Percentiles rank a stretch among this genome's conserved stretches.
These are phyloP conservation scores for Lentinula lateritia DNA, from an alignment of 768 basidiomycete genomes.

Conservation along the genomic window DNA sequence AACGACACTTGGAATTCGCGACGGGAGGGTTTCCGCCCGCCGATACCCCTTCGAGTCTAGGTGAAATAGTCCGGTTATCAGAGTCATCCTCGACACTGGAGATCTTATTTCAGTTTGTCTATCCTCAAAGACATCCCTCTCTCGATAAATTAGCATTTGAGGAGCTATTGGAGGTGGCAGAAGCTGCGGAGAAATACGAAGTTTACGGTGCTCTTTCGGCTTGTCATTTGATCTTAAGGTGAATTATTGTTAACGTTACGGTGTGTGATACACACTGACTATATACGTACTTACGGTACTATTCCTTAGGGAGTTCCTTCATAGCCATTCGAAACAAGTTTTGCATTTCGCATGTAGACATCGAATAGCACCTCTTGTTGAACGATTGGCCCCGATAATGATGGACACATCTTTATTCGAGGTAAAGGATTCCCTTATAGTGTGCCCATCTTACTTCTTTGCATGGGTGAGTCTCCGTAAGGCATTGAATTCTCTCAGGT, in stretches of 20 bases:
- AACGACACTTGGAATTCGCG: slow-evolving; percentile 1
- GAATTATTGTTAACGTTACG: not conserved
- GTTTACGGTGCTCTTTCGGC: slow-evolving; percentile 5
- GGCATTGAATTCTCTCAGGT: not conserved
- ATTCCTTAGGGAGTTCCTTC: not conserved
- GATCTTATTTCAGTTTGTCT: slow-evolving; percentile 8
- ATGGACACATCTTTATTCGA: not conserved
- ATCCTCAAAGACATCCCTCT: slow-evolving; percentile 8
- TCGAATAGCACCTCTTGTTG: not conserved
- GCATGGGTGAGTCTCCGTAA: not conserved
- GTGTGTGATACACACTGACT: not conserved
- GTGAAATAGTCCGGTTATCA: slow-evolving; percentile 4
- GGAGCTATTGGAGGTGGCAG: slow-evolving; percentile 1
- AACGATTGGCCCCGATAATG: slow-evolving; percentile 2
- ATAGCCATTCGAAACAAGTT: not conserved
- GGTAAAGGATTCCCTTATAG: not conserved
- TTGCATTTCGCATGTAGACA: not conserved
- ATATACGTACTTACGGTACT: not conserved
- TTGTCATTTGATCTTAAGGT: slow-evolving; percentile 1
- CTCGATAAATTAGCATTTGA: slow-evolving; percentile 1
- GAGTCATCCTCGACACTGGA: slow-evolving; percentile 8
- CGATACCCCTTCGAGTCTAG: slow-evolving; percentile 1
- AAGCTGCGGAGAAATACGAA: slow-evolving; percentile 12
- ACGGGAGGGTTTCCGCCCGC: slow-evolving; percentile 7
- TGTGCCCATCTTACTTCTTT: not conserved